Evolutionary conservation across 2,329 filamentous ascomycete species (phyloP).

Genomic region (Bipolaris victoriae): DNA sequence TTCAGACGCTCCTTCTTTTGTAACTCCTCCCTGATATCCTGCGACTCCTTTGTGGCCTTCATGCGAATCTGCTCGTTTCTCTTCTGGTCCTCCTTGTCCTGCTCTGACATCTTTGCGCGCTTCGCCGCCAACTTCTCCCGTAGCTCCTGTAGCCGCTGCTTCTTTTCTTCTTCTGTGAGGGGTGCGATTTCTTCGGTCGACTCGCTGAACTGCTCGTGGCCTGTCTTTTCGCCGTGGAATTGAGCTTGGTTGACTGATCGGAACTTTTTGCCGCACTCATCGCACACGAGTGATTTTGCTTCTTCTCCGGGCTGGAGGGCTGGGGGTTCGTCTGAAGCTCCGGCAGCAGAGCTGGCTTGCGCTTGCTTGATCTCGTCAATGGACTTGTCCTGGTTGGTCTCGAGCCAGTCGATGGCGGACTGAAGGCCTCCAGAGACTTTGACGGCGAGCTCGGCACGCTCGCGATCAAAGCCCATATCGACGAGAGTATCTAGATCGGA

Average conservation of each 20-base stretch:
- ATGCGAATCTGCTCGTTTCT: constrained; percentile 83
- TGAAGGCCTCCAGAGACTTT: constrained; percentile 83
- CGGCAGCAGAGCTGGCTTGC: constrained; percentile 44
- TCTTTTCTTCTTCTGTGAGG: constrained; percentile 90
- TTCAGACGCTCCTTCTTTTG: constrained; percentile 89
- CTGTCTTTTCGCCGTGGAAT: constrained; percentile 89
- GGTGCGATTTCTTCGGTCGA: constrained; percentile 91
- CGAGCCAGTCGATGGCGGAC: constrained; percentile 92
- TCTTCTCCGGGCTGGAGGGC: constrained; percentile 73
- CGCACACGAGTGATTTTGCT: constrained; percentile 85
- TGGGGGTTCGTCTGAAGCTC: constrained; percentile 60
- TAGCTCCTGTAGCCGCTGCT: constrained; percentile 76
- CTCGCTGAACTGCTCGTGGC: constrained; percentile 89
- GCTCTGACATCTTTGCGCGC: constrained; percentile 68
- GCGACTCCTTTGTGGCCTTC: constrained; percentile 87
- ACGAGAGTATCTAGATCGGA: constrained; percentile 66
- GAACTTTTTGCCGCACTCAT: constrained; percentile 93
- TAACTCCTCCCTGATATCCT: constrained; percentile 89
- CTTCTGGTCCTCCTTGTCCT: constrained; percentile 82
- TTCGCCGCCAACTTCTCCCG: constrained; percentile 75
- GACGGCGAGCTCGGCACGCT: constrained; percentile 81
- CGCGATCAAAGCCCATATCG: constrained; percentile 80
- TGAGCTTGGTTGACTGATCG: constrained; percentile 80
- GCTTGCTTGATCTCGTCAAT: constrained; percentile 75
- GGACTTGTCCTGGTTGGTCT: constrained; percentile 85